Evolutionary conservation across 2,329 filamentous ascomycete genomes (phyloP), one percentile per base, ranked within the genome.

Genomic region (Fusarium chuoi): DNA sequence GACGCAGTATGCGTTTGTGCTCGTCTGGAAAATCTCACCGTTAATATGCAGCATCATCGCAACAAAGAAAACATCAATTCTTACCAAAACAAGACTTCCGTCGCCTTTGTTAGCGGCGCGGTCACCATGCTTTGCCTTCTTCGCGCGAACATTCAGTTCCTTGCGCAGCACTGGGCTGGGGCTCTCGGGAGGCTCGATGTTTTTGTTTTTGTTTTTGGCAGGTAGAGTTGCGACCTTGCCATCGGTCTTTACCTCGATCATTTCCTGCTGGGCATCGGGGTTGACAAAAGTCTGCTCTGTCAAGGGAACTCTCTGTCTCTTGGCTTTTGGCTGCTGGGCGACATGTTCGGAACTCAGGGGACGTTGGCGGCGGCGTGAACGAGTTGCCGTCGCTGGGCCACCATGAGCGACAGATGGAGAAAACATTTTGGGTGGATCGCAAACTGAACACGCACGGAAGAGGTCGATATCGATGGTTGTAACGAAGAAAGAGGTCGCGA

Each of bases 1-100:
- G 71, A 97, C 93, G 48, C 89, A 92, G 81, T 96, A 98, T 73
- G 94, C 93, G 80, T 92, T 91, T 79, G 94, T 98, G 79, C 91
- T 94, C 44, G 94, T 94, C 93, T 97, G 69, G 17, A 73, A 59
- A 60, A n/a, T 20, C 24, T n/a, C 17, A 42, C 55, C 33, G 42
- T 68, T 62, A 73, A 70, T 68, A 70, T 76, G 60, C 56, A 61
- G 77, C 39, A 62, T 63, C 39, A 63, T 67, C 56, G 42, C 42
- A 62, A 65, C 44, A 41, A 39, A 33, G 20, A 30, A 52, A 63
- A 36, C 51, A 49, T 61, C 39, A 56, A 39, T 60, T 54, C 88
- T 62, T 84, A 93, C 92, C 83, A 94, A 80, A 76, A 92, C 85
- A 70, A 90, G 85, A 75, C 89, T 91, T 38, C 90, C 89, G 79